phyloP scores from a whole-genome alignment of 208 protist genomes.

The Wallacemonas rigidus region DNA sequence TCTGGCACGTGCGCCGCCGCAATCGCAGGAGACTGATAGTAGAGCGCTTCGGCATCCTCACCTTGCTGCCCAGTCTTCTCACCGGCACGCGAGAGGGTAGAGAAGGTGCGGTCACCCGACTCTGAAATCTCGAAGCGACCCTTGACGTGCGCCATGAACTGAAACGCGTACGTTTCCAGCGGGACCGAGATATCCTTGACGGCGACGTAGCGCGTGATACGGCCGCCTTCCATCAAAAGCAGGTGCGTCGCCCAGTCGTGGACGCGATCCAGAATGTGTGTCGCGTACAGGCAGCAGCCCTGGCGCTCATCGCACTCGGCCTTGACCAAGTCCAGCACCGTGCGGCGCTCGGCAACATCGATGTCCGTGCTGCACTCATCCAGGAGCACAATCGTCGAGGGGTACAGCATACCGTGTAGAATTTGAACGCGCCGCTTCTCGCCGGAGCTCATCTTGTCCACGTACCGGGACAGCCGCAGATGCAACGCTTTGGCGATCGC shows the following conservation, averaged over 20 bases:
- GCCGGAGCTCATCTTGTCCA: constrained; percentile 74
- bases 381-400: constrained; percentile 58
- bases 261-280: constrained; percentile 82
- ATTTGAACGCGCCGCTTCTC: constrained; percentile 76
- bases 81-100: background rate
- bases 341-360: constrained; percentile 68
- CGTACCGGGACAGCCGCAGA: constrained; percentile 38
- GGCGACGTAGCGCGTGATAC: constrained; percentile 35
- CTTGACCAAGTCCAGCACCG: constrained; percentile 60
- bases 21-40: constrained; percentile 15
- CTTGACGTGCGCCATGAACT: constrained; percentile 39
- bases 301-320: constrained; percentile 39
- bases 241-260: constrained; percentile 83
- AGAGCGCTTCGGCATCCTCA: background rate
- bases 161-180: constrained; percentile 55
- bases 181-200: constrained; percentile 40
- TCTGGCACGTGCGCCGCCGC: background rate
- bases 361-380: constrained; percentile 90
- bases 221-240: constrained; percentile 50
- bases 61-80: background rate
- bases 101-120: constrained; percentile 1
- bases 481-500: constrained; percentile 51
- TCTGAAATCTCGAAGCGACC: constrained; percentile 8
- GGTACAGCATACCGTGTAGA: constrained; percentile 61
- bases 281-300: constrained; percentile 79